Evolutionary conservation across 2,329 filamentous ascomycete species (phyloP).

Genomic region (Sporothrix euskadiensis): DNA sequence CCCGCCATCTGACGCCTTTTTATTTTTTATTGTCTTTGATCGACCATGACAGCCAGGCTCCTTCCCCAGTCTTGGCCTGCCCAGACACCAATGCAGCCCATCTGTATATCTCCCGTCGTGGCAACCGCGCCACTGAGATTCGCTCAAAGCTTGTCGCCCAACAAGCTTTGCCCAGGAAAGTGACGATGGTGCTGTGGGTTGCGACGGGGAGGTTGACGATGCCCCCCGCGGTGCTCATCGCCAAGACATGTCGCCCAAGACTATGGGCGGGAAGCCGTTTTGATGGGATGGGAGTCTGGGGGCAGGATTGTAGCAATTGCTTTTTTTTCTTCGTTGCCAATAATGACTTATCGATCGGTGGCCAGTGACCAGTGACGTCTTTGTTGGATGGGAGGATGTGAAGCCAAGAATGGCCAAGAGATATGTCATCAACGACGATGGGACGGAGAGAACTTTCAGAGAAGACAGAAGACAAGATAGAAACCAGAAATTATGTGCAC

Average conservation of each 20-base stretch:
- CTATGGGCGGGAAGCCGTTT: not conserved
- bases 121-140: not conserved
- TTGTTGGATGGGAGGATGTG: not conserved
- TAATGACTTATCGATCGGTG: not conserved
- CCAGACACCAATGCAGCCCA: not conserved
- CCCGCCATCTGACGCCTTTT: not conserved
- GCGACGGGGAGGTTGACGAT: not conserved
- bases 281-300: not conserved
- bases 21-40: too few relatives aligned
- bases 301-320: not conserved
- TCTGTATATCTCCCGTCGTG: not conserved
- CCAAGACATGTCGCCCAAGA: constrained; percentile 2
- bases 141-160: not conserved
- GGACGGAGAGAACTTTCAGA: too few relatives aligned
- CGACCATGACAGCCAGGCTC: too few relatives aligned
- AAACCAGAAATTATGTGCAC: constrained; percentile 5
- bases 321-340: not conserved
- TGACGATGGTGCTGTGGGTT: too few relatives aligned
- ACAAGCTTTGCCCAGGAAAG: constrained; percentile 4
- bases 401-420: constrained; percentile 8
- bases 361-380: constrained; percentile 3
- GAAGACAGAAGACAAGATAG: too few relatives aligned
- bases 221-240: not conserved
- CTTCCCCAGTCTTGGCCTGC: constrained; percentile 9
- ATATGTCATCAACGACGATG: not conserved